Evolutionary conservation across 2,329 filamentous ascomycete genomes (phyloP).

Genomic region (Dendrostoma leiphaemia): DNA sequence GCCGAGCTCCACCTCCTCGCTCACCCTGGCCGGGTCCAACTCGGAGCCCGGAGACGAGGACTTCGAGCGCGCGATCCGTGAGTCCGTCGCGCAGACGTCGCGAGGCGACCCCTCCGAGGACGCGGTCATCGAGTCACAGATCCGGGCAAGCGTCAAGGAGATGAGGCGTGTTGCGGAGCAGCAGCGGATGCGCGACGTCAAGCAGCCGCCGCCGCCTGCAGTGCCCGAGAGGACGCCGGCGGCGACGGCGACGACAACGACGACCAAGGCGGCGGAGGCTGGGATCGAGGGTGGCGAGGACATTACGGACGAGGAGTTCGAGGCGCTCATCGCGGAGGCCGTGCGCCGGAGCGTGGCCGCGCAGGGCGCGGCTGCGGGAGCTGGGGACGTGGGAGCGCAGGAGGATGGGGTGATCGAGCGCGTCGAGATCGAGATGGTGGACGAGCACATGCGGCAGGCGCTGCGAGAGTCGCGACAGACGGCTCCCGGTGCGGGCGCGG

Average conservation of each 20-base stretch:
- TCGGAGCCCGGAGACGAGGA: slow-evolving; percentile 48
- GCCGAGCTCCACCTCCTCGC: slow-evolving; percentile 21
- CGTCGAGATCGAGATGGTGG: slow-evolving; percentile 26
- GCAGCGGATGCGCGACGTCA: slow-evolving; percentile 16
- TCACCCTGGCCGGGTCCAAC: background rate
- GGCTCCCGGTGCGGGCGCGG: slow-evolving; percentile 10
- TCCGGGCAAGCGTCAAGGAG: slow-evolving; percentile 68
- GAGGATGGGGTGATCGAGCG: slow-evolving; percentile 15
- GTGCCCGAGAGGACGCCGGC: slow-evolving; percentile 15
- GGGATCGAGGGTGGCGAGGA: slow-evolving; percentile 32
- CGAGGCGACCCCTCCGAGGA: slow-evolving; percentile 69
- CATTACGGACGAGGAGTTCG: slow-evolving; percentile 58
- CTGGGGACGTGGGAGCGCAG: slow-evolving; percentile 14
- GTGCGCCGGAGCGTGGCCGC: slow-evolving; percentile 49
- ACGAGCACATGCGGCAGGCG: slow-evolving; percentile 37
- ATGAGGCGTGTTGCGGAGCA: slow-evolving; percentile 31
- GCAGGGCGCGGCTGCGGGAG: slow-evolving; percentile 17
- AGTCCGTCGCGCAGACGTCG: slow-evolving; percentile 69
- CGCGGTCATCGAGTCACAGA: slow-evolving; percentile 67
- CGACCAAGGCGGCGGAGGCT: slow-evolving; percentile 33
- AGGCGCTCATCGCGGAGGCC: slow-evolving; percentile 54
- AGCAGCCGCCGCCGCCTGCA: slow-evolving; percentile 24
- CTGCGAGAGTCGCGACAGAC: slow-evolving; percentile 38
- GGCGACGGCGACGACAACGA: slow-evolving; percentile 24
- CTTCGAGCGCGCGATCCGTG: slow-evolving; percentile 69